Evolutionary conservation across 192 early-diverging fungal species (phyloP).

Genomic region (Lobosporangium transversale): DNA sequence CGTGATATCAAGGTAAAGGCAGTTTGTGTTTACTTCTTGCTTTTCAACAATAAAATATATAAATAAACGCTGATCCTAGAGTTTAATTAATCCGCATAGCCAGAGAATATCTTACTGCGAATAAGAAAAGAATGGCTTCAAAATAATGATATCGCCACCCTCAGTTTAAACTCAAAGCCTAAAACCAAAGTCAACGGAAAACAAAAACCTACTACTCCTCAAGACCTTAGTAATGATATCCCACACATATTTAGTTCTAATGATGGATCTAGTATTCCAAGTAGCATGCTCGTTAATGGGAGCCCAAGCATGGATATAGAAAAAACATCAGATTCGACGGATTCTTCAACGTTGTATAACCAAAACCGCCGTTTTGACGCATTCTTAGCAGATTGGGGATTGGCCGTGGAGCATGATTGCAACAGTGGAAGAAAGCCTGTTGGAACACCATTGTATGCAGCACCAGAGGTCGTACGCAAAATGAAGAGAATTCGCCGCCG

Average conservation of each 20-base stretch:
- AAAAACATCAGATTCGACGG: conserved; percentile 20
- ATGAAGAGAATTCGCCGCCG: conserved; percentile 47
- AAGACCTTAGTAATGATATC: too few species aligned
- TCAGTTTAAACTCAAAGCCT: neutral
- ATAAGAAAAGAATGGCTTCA: conserved; percentile 40
- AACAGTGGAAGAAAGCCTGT: conserved; percentile 42
- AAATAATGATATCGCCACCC: neutral
- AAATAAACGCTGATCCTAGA: too few species aligned
- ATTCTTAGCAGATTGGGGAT: conserved; percentile 46
- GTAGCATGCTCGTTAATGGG: conserved; percentile 24
- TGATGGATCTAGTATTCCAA: conserved; percentile 22
- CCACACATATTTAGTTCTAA: too few species aligned
- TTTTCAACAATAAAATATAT: too few species aligned
- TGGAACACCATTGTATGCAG: conserved; percentile 43
- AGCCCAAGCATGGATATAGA: conserved; percentile 20
- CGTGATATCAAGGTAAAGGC: conserved; percentile 54
- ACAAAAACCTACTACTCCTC: neutral
- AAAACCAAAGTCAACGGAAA: neutral
- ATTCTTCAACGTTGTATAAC: conserved; percentile 42
- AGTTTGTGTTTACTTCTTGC: neutral
- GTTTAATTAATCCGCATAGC: too few species aligned
- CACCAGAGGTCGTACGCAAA: conserved; percentile 46
- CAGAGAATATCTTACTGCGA: conserved; percentile 43
- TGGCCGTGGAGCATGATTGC: conserved; percentile 48
- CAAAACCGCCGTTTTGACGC: conserved; percentile 43